phyloP scores from a whole-genome alignment of 2,329 filamentous ascomycete species.

The Neofusicoccum laricinum region DNA sequence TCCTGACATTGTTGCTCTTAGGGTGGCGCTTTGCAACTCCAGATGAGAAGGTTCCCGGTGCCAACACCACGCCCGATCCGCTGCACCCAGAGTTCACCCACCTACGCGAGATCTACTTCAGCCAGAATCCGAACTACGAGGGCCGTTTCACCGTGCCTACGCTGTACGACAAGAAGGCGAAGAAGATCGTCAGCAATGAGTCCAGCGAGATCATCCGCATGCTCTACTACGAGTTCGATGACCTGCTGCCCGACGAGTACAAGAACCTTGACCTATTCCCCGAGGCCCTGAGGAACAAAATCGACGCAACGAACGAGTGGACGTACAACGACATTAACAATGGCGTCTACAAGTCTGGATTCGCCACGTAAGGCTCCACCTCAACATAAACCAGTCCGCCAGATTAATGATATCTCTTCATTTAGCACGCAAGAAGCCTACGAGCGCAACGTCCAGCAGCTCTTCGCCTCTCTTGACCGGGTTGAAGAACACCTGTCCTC shows the following conservation, averaged over 20 bases:
- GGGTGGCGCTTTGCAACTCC: slow-evolving; percentile 80
- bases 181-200: slow-evolving; percentile 86
- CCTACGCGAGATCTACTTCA: slow-evolving; percentile 77
- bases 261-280: slow-evolving; percentile 45
- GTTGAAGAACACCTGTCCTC: slow-evolving; percentile 42
- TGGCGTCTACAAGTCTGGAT: slow-evolving; percentile 52
- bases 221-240: slow-evolving; percentile 78
- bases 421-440: slow-evolving; percentile 48
- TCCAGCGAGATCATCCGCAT: slow-evolving; percentile 90
- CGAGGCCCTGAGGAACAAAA: slow-evolving; percentile 40
- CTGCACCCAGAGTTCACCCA: slow-evolving; percentile 67
- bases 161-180: slow-evolving; percentile 73
- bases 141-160: slow-evolving; percentile 87
- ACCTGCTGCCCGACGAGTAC: slow-evolving; percentile 44
- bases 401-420: neutral
- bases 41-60: slow-evolving; percentile 58
- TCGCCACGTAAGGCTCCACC: slow-evolving; percentile 42
- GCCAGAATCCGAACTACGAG: slow-evolving; percentile 65
- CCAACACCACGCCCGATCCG: slow-evolving; percentile 59
- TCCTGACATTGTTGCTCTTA: slow-evolving; percentile 26
- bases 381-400: too few relatives aligned
- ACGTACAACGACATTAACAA: slow-evolving; percentile 54
- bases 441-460: slow-evolving; percentile 42
- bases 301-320: slow-evolving; percentile 52
- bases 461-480: slow-evolving; percentile 50